A percentile compares a stretch with the other conserved stretches of the same genome.
Conservation (phyloP, 2,329 filamentous ascomycete species). For the Cryphonectria naterciae region DNA sequence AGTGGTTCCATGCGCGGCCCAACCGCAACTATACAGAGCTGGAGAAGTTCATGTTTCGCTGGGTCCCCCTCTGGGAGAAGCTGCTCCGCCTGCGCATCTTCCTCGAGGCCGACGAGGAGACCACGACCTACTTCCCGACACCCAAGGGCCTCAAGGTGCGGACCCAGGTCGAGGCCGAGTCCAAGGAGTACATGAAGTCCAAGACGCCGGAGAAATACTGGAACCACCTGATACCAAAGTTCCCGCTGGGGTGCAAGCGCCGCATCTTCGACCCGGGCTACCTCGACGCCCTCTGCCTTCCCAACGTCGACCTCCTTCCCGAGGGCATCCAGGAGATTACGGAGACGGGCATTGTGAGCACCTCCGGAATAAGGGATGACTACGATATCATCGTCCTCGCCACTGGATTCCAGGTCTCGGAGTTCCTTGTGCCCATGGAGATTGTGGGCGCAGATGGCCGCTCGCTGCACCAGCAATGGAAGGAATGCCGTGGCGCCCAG, state of each 20-base stretch:
- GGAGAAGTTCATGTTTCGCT: constrained; percentile 33
- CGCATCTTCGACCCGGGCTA: constrained; percentile 42
- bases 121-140: neutral
- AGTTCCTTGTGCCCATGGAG: constrained; percentile 36
- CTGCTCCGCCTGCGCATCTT: constrained; percentile 30
- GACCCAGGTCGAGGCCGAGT: neutral
- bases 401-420: constrained; percentile 35
- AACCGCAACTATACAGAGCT: constrained; percentile 24
- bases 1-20: constrained; percentile 34
- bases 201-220: constrained; percentile 12
- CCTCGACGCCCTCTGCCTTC: constrained; percentile 35
- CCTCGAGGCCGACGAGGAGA: neutral
- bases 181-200: neutral
- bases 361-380: constrained; percentile 30
- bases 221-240: constrained; percentile 37
- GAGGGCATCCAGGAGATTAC: constrained; percentile 35
- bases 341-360: constrained; percentile 35
- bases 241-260: constrained; percentile 42
- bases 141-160: neutral
- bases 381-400: constrained; percentile 37
- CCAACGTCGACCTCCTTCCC: constrained; percentile 38
- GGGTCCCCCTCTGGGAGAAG: constrained; percentile 32
- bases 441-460: constrained; percentile 34
- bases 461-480: constrained; percentile 36
- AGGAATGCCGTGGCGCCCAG: constrained; percentile 35